Conservation (phyloP, 129 eudicot genomes). For the Arctium minus region DNA sequence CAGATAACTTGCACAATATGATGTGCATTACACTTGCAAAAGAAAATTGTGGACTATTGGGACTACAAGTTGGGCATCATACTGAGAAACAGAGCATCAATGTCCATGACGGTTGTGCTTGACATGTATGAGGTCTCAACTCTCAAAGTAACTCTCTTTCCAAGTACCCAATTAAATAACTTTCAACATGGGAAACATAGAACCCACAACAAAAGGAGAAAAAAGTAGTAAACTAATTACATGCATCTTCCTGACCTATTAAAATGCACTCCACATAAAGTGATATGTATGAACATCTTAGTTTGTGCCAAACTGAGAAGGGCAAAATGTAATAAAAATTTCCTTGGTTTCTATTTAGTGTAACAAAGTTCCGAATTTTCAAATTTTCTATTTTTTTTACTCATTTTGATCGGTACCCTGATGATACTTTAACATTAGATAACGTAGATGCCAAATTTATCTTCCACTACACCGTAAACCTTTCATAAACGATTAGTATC, state of each 20-base stretch:
- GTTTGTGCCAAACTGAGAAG: not conserved
- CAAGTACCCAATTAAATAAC: too few relatives aligned
- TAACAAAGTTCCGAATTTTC: not conserved
- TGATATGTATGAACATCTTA: not conserved
- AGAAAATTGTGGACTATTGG: too few relatives aligned
- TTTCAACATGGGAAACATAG: too few relatives aligned
- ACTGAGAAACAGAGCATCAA: too few relatives aligned
- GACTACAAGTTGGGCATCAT: too few relatives aligned
- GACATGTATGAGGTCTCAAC: too few relatives aligned
- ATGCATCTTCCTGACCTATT: not conserved
- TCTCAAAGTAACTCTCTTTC: too few relatives aligned
- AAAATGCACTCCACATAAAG: not conserved
- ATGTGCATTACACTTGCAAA: too few relatives aligned
- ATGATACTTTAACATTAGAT: not conserved
- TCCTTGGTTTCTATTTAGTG: not conserved
- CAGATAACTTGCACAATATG: too few relatives aligned
- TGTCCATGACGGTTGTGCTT: too few relatives aligned
- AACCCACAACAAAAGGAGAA: too few relatives aligned
- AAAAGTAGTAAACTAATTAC: too few relatives aligned
- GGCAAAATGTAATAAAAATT: not conserved
- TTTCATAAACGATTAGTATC: not conserved
- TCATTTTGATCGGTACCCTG: not conserved
- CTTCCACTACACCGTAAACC: not conserved
- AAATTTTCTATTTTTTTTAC: not conserved
- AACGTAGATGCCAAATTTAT: not conserved